phyloP scores from a whole-genome alignment of 108 stramenopile genomes.

The Nannochloropsis salina region DNA sequence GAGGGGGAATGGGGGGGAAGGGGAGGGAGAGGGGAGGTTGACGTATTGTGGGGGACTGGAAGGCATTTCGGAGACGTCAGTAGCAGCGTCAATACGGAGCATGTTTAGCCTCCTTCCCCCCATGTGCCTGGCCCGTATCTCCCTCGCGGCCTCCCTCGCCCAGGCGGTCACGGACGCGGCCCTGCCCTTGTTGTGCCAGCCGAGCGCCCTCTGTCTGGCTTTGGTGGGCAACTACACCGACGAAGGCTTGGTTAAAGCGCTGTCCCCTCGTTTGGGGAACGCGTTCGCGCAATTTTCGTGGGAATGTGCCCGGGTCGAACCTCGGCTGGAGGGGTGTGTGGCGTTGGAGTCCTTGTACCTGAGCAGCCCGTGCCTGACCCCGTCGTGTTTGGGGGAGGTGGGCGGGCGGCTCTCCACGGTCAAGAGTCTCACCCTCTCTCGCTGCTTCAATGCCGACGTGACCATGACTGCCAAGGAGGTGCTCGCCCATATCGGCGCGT shows the following conservation, averaged over 20 bases:
- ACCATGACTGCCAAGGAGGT: neutral
- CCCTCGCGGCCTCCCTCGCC: slow-evolving; percentile 1
- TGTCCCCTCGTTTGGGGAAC: neutral
- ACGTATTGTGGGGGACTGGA: neutral
- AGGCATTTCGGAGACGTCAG: neutral
- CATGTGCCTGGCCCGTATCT: neutral
- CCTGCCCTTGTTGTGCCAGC: slow-evolving; percentile 1
- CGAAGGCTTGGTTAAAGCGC: neutral
- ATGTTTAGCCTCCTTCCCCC: slow-evolving; percentile 7
- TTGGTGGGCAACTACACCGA: neutral
- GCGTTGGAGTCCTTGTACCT: neutral
- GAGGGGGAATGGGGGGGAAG: neutral
- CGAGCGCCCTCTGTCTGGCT: neutral
- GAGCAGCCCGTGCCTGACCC: neutral
- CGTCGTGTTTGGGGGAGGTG: neutral
- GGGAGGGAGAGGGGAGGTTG: neutral
- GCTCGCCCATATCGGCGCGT: neutral
- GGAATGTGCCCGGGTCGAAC: neutral
- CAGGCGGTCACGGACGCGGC: neutral
- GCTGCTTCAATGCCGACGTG: neutral
- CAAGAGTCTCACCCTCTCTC: neutral
- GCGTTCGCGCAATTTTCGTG: neutral
- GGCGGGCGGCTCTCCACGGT: neutral
- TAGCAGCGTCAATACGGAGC: neutral
- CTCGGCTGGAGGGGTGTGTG: neutral